A percentile compares a stretch with the other conserved stretches of the same genome.
Conservation (phyloP, 345 rosid species). For the Jatropha curcas region DNA sequence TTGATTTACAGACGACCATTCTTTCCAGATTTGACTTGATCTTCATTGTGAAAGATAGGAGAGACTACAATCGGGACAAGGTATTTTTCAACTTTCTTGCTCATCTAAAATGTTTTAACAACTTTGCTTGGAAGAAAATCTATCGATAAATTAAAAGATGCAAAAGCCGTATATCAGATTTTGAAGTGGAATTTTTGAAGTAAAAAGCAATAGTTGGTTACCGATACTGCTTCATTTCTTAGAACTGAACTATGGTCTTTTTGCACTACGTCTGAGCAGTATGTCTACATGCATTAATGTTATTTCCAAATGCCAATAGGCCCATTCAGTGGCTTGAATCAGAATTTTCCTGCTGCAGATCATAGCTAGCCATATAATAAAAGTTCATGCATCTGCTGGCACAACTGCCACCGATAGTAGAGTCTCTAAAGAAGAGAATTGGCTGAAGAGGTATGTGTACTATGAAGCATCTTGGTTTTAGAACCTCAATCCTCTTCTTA, state of each 20-base stretch:
- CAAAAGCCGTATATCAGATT: neutral
- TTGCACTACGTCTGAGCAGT: neutral
- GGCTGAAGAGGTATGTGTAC: conserved; percentile 75
- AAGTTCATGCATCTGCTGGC: conserved; percentile 89
- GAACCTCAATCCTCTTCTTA: neutral
- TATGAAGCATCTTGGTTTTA: neutral
- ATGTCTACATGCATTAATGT: neutral
- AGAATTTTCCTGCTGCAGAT: conserved; percentile 46
- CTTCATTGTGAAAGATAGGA: conserved; percentile 89
- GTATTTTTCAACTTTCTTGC: conserved; percentile 36
- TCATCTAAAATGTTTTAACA: neutral
- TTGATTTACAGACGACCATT: conserved; percentile 93
- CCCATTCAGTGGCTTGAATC: neutral
- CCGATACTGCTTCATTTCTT: too few relatives aligned
- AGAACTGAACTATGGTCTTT: neutral
- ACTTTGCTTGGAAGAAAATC: neutral
- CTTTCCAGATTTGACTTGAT: conserved; percentile 95
- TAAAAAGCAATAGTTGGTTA: neutral
- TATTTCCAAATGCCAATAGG: neutral
- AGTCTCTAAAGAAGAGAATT: conserved; percentile 77
- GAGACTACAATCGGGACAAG: conserved; percentile 86
- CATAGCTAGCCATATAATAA: conserved; percentile 92
- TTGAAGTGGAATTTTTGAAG: neutral
- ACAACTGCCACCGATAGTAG: conserved; percentile 48
- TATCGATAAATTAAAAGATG: too few relatives aligned